Evolutionary conservation across 768 basidiomycete genomes (phyloP).

Genomic region (Tricholoma terreum): DNA sequence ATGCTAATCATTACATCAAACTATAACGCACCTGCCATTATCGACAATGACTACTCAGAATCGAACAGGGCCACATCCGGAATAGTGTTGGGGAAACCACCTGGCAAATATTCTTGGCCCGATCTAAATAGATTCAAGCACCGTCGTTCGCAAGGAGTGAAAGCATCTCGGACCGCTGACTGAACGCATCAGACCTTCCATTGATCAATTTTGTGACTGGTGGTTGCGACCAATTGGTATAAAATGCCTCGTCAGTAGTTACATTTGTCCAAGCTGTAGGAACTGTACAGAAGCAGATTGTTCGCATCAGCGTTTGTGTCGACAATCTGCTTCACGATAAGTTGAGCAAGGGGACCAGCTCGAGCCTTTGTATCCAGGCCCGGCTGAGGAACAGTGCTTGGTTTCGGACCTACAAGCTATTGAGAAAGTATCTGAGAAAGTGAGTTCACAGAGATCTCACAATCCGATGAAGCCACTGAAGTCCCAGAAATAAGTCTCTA

Average conservation of each 20-base stretch:
- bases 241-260: slow-evolving; percentile 41
- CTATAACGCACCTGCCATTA: slow-evolving; percentile 43
- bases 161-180: slow-evolving; percentile 36
- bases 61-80: slow-evolving; percentile 48
- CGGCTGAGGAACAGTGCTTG: slow-evolving; percentile 51
- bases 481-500: not conserved
- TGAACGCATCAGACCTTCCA: slow-evolving; percentile 47
- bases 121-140: slow-evolving; percentile 24
- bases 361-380: slow-evolving; percentile 51
- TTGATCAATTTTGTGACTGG: slow-evolving; percentile 43
- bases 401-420: slow-evolving; percentile 52
- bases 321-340: slow-evolving; percentile 44
- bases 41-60: slow-evolving; percentile 48
- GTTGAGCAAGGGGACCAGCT: slow-evolving; percentile 45
- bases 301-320: slow-evolving; percentile 43
- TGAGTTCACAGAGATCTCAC: slow-evolving; percentile 27
- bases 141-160: not conserved
- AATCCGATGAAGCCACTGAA: slow-evolving; percentile 45
- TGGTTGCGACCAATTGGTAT: slow-evolving; percentile 47
- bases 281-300: slow-evolving; percentile 43
- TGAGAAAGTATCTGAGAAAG: too few species aligned
- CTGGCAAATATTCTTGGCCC: slow-evolving; percentile 45
- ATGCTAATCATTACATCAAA: not conserved
- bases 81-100: slow-evolving; percentile 19
- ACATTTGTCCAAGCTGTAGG: slow-evolving; percentile 47